These are phyloP conservation scores for Fusarium multiceps DNA, from an alignment of 2,329 filamentous ascomycete species.

Conservation along the genomic window DNA sequence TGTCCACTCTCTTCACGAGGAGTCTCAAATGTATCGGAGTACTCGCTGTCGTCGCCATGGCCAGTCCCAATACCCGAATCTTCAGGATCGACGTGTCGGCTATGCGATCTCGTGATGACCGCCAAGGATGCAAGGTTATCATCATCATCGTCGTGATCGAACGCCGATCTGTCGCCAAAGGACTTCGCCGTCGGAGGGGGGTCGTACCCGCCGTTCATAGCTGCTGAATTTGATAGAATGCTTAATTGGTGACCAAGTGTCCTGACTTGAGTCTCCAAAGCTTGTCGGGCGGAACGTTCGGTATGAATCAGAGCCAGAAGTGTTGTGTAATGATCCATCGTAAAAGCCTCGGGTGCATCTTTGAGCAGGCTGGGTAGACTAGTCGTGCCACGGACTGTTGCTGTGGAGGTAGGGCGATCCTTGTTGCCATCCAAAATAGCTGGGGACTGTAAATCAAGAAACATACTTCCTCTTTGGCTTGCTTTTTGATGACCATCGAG, in stretches of 20 bases:
- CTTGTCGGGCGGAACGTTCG: conserved; percentile 66
- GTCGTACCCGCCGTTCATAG: conserved; percentile 40
- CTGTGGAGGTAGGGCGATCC: conserved; percentile 57
- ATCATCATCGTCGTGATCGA: conserved; percentile 59
- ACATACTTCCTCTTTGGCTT: conserved; percentile 57
- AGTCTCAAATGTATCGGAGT: conserved; percentile 63
- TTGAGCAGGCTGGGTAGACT: conserved; percentile 57
- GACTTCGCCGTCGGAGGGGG: conserved; percentile 53
- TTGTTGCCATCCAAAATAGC: conserved; percentile 7
- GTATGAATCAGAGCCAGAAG: conserved; percentile 65
- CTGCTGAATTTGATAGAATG: conserved; percentile 55
- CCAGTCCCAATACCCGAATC: conserved; percentile 53
- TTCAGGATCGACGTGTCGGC: conserved; percentile 46
- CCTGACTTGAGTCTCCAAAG: conserved; percentile 67
- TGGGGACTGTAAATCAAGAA: conserved; percentile 48
- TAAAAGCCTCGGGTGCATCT: conserved; percentile 49
- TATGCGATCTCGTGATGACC: conserved; percentile 27
- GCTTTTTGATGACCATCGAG: conserved; percentile 47
- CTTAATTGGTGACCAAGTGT: conserved; percentile 63
- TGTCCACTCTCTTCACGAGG: conserved; percentile 59
- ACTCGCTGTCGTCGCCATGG: conserved; percentile 56
- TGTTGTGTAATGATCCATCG: conserved; percentile 61
- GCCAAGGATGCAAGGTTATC: conserved; percentile 45
- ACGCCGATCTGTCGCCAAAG: conserved; percentile 53
- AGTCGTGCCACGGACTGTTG: conserved; percentile 60